A percentile compares a stretch with the other conserved stretches of the same genome.
Evolutionary conservation across 805 yeast genomes (phyloP).

Genomic region (Jamesozyma piceae): DNA sequence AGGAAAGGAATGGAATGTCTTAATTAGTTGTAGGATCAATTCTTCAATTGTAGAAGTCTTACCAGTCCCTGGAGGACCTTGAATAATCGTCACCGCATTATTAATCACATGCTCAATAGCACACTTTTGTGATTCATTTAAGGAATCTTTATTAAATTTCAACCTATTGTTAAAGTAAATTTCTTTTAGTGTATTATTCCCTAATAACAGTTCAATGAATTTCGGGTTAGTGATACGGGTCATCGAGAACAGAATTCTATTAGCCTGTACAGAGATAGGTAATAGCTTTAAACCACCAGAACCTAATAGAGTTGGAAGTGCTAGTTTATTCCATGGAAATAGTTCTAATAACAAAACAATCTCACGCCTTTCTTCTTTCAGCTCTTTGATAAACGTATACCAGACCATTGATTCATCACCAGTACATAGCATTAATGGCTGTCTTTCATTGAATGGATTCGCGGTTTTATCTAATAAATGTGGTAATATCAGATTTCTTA

Average conservation of each 20-base stretch:
- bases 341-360: conserved; percentile 39
- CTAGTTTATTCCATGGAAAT: conserved; percentile 48
- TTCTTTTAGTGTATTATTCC: conserved; percentile 46
- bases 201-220: conserved; percentile 45
- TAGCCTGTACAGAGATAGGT: conserved; percentile 56
- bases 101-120: conserved; percentile 45
- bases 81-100: conserved; percentile 47
- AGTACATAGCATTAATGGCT: conserved; percentile 45
- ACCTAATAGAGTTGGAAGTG: conserved; percentile 36
- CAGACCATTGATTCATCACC: conserved; percentile 45
- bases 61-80: conserved; percentile 82
- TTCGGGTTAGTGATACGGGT: conserved; percentile 42
- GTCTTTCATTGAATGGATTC: conserved; percentile 50
- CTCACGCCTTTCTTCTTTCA: conserved; percentile 26
- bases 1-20: conserved; percentile 48
- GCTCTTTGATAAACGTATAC: conserved; percentile 48
- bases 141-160: conserved; percentile 39
- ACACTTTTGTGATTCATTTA: conserved; percentile 50
- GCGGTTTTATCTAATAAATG: conserved; percentile 46
- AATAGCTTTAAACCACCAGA: conserved; percentile 36
- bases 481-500: conserved; percentile 42
- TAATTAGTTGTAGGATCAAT: conserved; percentile 45
- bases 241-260: conserved; percentile 61
- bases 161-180: conserved; percentile 48
- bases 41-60: conserved; percentile 67